Conservation (phyloP, 768 basidiomycete genomes). For the Lentinula aciculospora region DNA sequence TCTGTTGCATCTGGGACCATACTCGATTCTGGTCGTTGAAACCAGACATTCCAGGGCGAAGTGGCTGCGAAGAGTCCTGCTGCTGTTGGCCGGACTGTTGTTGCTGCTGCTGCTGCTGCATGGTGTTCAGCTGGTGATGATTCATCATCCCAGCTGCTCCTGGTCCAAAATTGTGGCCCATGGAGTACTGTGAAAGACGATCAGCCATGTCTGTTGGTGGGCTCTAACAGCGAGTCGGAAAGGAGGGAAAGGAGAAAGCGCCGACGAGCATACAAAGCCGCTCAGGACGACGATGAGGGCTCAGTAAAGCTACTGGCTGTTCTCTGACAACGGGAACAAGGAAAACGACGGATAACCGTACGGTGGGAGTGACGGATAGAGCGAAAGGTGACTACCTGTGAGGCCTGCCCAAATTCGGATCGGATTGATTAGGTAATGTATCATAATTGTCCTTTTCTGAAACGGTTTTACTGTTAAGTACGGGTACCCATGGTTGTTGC, state of each 20-base stretch:
- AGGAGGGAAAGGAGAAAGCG: conserved; percentile 1
- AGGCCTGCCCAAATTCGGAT: conserved; percentile 4
- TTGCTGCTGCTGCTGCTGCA: conserved; percentile 35
- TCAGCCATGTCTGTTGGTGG: conserved; percentile 48
- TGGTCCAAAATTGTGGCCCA: conserved; percentile 47
- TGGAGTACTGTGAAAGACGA: conserved; percentile 49
- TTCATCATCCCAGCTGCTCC: conserved; percentile 26
- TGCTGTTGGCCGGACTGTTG: conserved; percentile 37
- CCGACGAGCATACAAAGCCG: neutral
- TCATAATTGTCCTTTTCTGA: neutral
- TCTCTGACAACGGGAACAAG: neutral
- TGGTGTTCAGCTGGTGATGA: conserved; percentile 35
- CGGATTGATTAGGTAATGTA: neutral
- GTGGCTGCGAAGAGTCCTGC: conserved; percentile 23
- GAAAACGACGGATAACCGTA: neutral
- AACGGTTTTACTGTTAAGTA: neutral
- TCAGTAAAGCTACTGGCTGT: too few relatives aligned
- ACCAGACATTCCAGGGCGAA: conserved; percentile 33
- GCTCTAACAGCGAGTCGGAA: conserved; percentile 17
- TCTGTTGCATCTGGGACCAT: conserved; percentile 54
- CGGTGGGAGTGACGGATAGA: conserved; percentile 6
- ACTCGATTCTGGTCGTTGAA: conserved; percentile 48
- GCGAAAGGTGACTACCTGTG: neutral
- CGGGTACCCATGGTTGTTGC: too few relatives aligned
- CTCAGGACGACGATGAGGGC: neutral